These are phyloP conservation scores for Nemophila menziesii DNA, from an alignment of 257 asterid species.

Conservation along the genomic window DNA sequence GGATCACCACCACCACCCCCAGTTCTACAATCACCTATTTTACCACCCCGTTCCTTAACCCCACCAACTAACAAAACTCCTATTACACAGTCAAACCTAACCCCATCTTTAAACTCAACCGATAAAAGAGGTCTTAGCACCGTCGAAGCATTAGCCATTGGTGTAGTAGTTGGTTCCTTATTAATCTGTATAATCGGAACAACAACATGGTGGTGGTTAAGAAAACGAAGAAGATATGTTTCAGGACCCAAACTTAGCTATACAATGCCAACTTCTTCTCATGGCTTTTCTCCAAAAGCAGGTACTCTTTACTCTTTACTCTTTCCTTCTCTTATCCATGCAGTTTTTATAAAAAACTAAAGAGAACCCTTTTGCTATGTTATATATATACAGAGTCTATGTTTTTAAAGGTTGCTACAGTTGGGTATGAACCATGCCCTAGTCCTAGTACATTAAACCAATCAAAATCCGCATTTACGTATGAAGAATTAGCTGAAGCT, in stretches of 20 bases:
- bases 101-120: slow-evolving; percentile 15
- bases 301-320: slow-evolving; percentile 25
- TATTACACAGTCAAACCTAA: slow-evolving; percentile 9
- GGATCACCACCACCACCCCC: slow-evolving; percentile 27
- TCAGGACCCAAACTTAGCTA: slow-evolving; percentile 33
- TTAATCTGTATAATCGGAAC: slow-evolving; percentile 44
- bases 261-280: slow-evolving; percentile 49
- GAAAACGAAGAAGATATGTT: slow-evolving; percentile 59
- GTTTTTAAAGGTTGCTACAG: slow-evolving; percentile 29
- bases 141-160: slow-evolving; percentile 39
- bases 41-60: too few relatives aligned
- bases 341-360: background rate
- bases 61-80: slow-evolving; percentile 21
- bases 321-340: background rate
- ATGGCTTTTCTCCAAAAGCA: slow-evolving; percentile 37
- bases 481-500: slow-evolving; percentile 60
- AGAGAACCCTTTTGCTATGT: background rate
- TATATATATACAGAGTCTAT: slow-evolving; percentile 41
- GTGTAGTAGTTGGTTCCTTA: slow-evolving; percentile 23
- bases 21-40: too few relatives aligned
- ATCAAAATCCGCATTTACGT: slow-evolving; percentile 63
- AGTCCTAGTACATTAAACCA: slow-evolving; percentile 54
- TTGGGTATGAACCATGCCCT: slow-evolving; percentile 31
- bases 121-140: slow-evolving; percentile 41
- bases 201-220: slow-evolving; percentile 33